phyloP scores from a whole-genome alignment of 306 rosid genomes.

The Sindora glabra region DNA sequence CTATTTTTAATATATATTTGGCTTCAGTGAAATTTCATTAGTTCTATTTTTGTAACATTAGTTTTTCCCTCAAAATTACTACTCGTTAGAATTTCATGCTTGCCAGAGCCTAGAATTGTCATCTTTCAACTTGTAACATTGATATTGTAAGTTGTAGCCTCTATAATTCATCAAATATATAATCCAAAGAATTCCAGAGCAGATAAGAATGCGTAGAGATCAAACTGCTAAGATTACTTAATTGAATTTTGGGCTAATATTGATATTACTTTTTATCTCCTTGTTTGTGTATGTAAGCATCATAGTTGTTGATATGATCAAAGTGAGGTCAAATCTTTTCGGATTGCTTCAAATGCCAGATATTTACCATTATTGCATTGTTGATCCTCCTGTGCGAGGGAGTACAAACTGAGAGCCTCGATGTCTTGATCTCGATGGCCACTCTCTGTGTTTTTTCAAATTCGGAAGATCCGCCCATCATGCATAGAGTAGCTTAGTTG shows the following conservation, averaged over 20 bases:
- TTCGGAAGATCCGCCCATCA: constrained; percentile 91
- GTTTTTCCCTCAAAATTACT: background rate
- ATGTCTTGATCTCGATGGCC: constrained; percentile 77
- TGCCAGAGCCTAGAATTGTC: too few species aligned
- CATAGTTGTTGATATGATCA: background rate
- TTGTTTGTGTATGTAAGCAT: constrained; percentile 6
- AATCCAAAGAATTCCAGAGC: too few species aligned
- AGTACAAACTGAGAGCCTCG: constrained; percentile 79
- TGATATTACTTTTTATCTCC: background rate
- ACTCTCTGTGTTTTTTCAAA: constrained; percentile 82
- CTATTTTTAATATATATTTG: background rate
- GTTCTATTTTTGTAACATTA: background rate
- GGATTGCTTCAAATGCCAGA: constrained; percentile 20
- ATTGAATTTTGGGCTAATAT: background rate
- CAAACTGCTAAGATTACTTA: too few species aligned
- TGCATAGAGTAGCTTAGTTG: constrained; percentile 93
- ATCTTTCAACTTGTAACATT: too few species aligned
- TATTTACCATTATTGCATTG: constrained; percentile 37
- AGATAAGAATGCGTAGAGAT: too few species aligned
- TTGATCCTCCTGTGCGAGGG: constrained; percentile 78
- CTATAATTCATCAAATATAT: too few species aligned
- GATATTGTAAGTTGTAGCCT: too few species aligned
- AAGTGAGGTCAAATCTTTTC: background rate
- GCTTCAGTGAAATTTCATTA: background rate
- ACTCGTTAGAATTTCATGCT: too few species aligned